A percentile compares a stretch with the other conserved stretches of the same genome.
phyloP scores from a whole-genome alignment of 352 stramenopile species.

The Globisporangium mamillatum region DNA sequence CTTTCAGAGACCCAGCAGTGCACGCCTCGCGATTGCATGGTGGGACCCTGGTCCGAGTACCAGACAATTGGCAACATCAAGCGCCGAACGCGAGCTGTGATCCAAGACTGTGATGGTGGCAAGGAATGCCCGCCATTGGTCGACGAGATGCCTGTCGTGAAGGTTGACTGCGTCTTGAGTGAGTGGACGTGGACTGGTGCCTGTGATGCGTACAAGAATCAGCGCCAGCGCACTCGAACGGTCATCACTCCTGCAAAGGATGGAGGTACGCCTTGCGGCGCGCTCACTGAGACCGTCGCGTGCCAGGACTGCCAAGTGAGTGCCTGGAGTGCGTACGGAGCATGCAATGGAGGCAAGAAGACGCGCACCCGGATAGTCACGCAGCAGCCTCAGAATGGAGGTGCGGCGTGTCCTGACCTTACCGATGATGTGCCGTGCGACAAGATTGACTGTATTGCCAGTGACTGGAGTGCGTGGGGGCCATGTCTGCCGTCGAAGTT shows the following conservation, averaged over 20 bases:
- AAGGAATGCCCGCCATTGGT: slow-evolving; percentile 16
- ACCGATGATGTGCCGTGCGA: slow-evolving; percentile 44
- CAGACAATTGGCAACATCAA: slow-evolving; percentile 16
- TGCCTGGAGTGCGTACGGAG: slow-evolving; percentile 15
- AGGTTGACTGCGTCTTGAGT: slow-evolving; percentile 27
- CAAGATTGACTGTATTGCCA: slow-evolving; percentile 43
- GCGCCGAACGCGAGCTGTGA: slow-evolving; percentile 13
- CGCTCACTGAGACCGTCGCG: slow-evolving; percentile 5
- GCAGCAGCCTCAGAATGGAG: slow-evolving; percentile 41
- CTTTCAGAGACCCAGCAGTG: slow-evolving; percentile 24
- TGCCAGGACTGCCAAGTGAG: slow-evolving; percentile 25
- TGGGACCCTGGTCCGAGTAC: slow-evolving; percentile 26
- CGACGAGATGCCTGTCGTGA: slow-evolving; percentile 18
- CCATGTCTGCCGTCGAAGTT: slow-evolving; percentile 32
- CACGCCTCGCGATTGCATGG: slow-evolving; percentile 24
- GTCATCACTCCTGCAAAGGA: slow-evolving; percentile 24
- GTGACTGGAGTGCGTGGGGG: slow-evolving; percentile 46
- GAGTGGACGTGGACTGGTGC: slow-evolving; percentile 22
- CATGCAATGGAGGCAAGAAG: slow-evolving; percentile 23
- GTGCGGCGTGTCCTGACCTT: slow-evolving; percentile 40
- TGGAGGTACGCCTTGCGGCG: slow-evolving; percentile 5
- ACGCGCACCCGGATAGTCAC: slow-evolving; percentile 48
- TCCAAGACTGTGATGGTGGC: slow-evolving; percentile 16
- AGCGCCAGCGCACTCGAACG: slow-evolving; percentile 23
- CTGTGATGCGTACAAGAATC: slow-evolving; percentile 27